Base-by-base conservation (phyloP, 208 protist species). In the Borovskyia barvae region DNA sequence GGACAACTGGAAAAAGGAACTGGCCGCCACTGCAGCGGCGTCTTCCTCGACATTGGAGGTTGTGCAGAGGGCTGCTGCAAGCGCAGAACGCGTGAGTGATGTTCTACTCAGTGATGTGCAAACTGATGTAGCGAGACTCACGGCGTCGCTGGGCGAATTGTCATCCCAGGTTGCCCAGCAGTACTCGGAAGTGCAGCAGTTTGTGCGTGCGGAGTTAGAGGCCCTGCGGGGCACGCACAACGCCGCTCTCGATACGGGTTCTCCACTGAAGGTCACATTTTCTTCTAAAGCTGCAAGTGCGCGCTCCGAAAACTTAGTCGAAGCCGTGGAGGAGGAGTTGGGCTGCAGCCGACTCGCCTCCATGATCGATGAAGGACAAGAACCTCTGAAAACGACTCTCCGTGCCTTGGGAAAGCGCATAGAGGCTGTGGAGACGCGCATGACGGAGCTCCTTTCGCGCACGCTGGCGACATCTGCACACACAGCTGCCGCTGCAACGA, bases 151-250 rank as follows among this genome's bases (percentile, higher is more conserved):
- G 17, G 53, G 56, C 30, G 29, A 24, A 9, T 24, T 55, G 20
- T 26, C 46, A 8, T 19, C n/a, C 14, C 26, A 56, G 26, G 15
- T 58, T 3, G 19, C 45, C 7, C 25, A 1, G n/a, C 20, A 60
- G 8, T 19, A 43, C 17, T 12, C 33, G 20, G 48, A 20, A 2
- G 39, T 22, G 30, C 19, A 61, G 30, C 51, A 30, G 1, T 25
- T 52, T 19, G 1, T 60, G 14, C 48, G 14, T 2, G 37, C 29
- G 14, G 63, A 69, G 6, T 24, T 60, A 14, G 46, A 50, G 4
- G 53, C 45, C 14, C 3, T 69, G 28, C 50, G 28, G 19, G 29
- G 40, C 7, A 54, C 60, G 19, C 28, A 46, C 30, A 39, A 43
- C 19, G 63, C 46, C 17, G 35, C 43, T 5, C n/a, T n/a, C n/a